Evolutionary conservation across 2,329 filamentous ascomycete species (phyloP).

Genomic region (Aspergillus aculeatus): DNA sequence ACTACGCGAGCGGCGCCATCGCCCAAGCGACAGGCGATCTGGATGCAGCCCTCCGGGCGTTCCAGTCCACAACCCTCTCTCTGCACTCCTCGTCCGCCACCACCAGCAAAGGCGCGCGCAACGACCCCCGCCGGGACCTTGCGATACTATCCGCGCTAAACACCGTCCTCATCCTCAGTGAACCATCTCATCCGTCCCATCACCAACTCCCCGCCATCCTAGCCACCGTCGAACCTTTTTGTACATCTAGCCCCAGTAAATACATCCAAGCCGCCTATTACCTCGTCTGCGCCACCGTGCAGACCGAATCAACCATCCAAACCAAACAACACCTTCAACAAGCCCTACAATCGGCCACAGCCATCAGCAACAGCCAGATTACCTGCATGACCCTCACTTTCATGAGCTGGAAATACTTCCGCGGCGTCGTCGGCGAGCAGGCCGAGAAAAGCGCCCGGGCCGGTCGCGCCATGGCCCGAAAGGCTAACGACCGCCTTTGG

Average conservation of each 20-base stretch:
- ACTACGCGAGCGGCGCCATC: constrained; percentile 74
- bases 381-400: constrained; percentile 80
- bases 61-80: constrained; percentile 60
- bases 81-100: constrained; percentile 40
- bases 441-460: constrained; percentile 73
- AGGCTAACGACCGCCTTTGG: constrained; percentile 71
- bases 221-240: constrained; percentile 65
- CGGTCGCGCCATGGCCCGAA: constrained; percentile 65
- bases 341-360: constrained; percentile 68
- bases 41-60: constrained; percentile 65
- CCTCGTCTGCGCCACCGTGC: constrained; percentile 68
- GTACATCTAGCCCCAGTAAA: constrained; percentile 66
- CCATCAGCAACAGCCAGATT: constrained; percentile 72
- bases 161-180: constrained; percentile 69
- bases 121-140: constrained; percentile 61
- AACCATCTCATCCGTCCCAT: constrained; percentile 58
- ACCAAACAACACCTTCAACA: constrained; percentile 76
- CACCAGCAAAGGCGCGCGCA: constrained; percentile 39
- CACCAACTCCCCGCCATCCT: constrained; percentile 61
- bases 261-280: constrained; percentile 77
- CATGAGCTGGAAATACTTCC: constrained; percentile 81
- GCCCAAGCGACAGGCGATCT: constrained; percentile 75
- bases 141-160: constrained; percentile 65
- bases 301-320: constrained; percentile 68
- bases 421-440: constrained; percentile 76